phyloP scores from a whole-genome alignment of 2,329 filamentous ascomycete species.

The Plectosphaerella plurivora region DNA sequence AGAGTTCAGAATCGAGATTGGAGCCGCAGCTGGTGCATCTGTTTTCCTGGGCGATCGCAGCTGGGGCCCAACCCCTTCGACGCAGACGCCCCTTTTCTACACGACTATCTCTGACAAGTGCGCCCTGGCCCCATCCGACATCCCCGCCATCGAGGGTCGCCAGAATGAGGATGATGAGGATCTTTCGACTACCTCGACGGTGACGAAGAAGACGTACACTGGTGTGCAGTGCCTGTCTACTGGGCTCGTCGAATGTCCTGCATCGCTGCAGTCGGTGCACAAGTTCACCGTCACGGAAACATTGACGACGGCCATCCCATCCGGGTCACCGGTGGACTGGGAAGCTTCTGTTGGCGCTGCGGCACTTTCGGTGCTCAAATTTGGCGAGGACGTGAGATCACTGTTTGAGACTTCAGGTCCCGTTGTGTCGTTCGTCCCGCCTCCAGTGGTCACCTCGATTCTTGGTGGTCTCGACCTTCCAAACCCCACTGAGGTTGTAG shows the following conservation, averaged over 20 bases:
- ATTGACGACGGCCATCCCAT: slow-evolving; percentile 31
- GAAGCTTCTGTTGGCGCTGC: slow-evolving; percentile 26
- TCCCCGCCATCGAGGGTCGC: slow-evolving; percentile 11
- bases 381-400: not conserved
- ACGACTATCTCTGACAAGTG: slow-evolving; percentile 44
- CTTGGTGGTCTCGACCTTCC: too few species aligned
- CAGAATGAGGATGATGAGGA: slow-evolving; percentile 17
- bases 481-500: too few species aligned
- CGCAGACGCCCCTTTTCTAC: slow-evolving; percentile 46
- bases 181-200: slow-evolving; percentile 32
- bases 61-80: slow-evolving; percentile 45
- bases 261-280: slow-evolving; percentile 40
- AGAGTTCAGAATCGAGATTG: slow-evolving; percentile 46
- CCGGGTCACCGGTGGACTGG: slow-evolving; percentile 32
- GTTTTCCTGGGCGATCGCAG: slow-evolving; percentile 34
- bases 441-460: not conserved
- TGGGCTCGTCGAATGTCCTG: slow-evolving; percentile 43
- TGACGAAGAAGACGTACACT: slow-evolving; percentile 33
- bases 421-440: not conserved
- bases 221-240: slow-evolving; percentile 39
- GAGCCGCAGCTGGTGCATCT: slow-evolving; percentile 49
- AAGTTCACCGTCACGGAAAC: slow-evolving; percentile 33
- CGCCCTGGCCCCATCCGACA: slow-evolving; percentile 14
- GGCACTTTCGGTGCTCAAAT: slow-evolving; percentile 11
- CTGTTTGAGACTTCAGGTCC: slow-evolving; percentile 4